These are phyloP conservation scores for Sphagnum contortum DNA, from an alignment of 225 moss, liverwort and hornwort species.

Conservation along the genomic window DNA sequence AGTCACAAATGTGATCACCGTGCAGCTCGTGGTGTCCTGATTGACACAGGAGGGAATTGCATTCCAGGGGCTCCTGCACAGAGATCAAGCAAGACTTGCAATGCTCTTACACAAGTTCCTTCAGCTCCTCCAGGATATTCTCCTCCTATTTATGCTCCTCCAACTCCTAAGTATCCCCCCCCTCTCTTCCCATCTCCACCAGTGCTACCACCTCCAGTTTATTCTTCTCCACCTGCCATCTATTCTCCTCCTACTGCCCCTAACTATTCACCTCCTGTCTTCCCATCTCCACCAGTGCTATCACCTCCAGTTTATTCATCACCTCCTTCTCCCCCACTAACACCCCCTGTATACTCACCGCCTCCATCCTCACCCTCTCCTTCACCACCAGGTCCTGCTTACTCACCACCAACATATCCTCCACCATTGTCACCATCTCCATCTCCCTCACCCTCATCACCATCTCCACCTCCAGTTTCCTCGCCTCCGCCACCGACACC, in stretches of 20 bases:
- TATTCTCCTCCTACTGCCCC: too few species aligned
- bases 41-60: slow-evolving; percentile 56
- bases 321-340: slow-evolving; percentile 3
- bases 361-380: not conserved
- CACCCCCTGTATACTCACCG: not conserved
- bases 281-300: slow-evolving; percentile 4
- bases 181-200: too few species aligned
- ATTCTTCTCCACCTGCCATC: too few species aligned
- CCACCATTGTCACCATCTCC: too few species aligned
- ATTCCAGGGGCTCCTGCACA: slow-evolving; percentile 33
- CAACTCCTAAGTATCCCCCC: too few species aligned
- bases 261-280: not conserved
- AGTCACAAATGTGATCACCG: slow-evolving; percentile 17
- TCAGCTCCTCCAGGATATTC: too few species aligned
- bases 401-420: not conserved
- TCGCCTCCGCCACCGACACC: too few species aligned
- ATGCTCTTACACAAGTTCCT: slow-evolving; percentile 23
- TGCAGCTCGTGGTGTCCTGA: slow-evolving; percentile 3
- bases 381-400: not conserved
- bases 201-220: too few species aligned
- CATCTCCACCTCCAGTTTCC: too few species aligned
- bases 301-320: not conserved
- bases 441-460: too few species aligned
- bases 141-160: too few species aligned
- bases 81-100: slow-evolving; percentile 35